Evolutionary conservation across 2,329 filamentous ascomycete species (phyloP).

Genomic region (Cladosporium velox): DNA sequence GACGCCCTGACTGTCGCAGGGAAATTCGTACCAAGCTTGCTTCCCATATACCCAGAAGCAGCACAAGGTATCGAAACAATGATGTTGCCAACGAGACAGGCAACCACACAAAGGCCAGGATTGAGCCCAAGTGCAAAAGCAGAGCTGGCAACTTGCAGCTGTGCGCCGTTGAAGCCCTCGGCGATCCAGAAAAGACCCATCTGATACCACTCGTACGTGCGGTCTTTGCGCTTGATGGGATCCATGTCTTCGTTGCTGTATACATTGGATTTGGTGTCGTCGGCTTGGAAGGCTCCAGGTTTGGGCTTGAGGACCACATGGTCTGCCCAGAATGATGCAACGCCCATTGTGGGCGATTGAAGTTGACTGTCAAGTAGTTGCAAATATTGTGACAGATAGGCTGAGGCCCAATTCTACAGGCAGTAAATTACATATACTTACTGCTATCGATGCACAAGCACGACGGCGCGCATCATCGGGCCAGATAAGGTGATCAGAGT

Average conservation of each 20-base stretch:
- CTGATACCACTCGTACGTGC: slow-evolving; percentile 23
- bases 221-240: slow-evolving; percentile 20
- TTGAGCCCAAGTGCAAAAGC: slow-evolving; percentile 25
- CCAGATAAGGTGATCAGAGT: no score
- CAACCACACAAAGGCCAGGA: slow-evolving; percentile 23
- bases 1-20: slow-evolving; percentile 21
- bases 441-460: no score
- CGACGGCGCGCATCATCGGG: no score
- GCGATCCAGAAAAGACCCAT: slow-evolving; percentile 25
- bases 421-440: no score
- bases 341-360: no score
- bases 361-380: no score
- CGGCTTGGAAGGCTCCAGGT: slow-evolving; percentile 5
- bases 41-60: slow-evolving; percentile 22
- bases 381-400: no score
- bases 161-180: slow-evolving; percentile 24
- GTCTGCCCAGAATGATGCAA: slow-evolving; percentile 8
- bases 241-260: slow-evolving; percentile 23
- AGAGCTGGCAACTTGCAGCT: slow-evolving; percentile 23
- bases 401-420: no score
- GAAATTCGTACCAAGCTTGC: slow-evolving; percentile 24
- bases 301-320: slow-evolving; percentile 18
- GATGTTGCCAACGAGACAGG: slow-evolving; percentile 24
- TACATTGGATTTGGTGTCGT: neutral
- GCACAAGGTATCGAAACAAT: slow-evolving; percentile 21